Evolutionary conservation across 2,329 filamentous ascomycete species (phyloP).

Genomic region (Epichloe coenophiala): DNA sequence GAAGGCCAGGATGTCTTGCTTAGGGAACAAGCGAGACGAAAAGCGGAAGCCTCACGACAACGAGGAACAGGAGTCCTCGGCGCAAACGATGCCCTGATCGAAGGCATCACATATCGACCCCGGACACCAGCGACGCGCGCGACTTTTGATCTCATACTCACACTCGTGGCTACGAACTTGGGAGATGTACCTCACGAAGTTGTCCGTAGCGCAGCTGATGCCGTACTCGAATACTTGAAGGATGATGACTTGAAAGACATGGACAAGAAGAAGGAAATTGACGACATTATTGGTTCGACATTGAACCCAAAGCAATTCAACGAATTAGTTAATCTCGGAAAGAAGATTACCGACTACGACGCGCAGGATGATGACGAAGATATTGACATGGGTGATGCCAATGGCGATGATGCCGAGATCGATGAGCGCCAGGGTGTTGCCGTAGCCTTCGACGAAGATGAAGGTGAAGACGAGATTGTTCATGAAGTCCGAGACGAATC

Average conservation of each 20-base stretch:
- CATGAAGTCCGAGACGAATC: conserved; percentile 82
- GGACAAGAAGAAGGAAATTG: conserved; percentile 95
- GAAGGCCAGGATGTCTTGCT: conserved; percentile 77
- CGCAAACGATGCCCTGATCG: conserved; percentile 72
- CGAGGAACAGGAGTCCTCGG: conserved; percentile 68
- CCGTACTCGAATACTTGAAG: conserved; percentile 80
- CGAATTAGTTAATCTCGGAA: conserved; percentile 86
- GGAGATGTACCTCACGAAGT: conserved; percentile 89
- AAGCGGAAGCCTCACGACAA: conserved; percentile 54
- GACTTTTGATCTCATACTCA: conserved; percentile 88
- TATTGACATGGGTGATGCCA: conserved; percentile 55
- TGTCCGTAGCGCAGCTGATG: conserved; percentile 86
- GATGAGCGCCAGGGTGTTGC: conserved; percentile 94
- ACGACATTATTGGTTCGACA: conserved; percentile 76
- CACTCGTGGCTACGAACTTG: conserved; percentile 73
- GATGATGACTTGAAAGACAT: conserved; percentile 93
- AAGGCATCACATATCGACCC: conserved; percentile 84
- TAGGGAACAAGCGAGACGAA: conserved; percentile 76
- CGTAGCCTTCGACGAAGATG: conserved; percentile 92
- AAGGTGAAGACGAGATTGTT: conserved; percentile 63
- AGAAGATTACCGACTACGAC: conserved; percentile 98
- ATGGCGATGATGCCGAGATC: conserved; percentile 58
- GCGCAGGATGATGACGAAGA: conserved; percentile 91
- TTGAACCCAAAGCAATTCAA: conserved; percentile 89
- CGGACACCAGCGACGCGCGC: conserved; percentile 82